Conservation (phyloP, 306 rosid genomes). For the Vigna nakashimae region DNA sequence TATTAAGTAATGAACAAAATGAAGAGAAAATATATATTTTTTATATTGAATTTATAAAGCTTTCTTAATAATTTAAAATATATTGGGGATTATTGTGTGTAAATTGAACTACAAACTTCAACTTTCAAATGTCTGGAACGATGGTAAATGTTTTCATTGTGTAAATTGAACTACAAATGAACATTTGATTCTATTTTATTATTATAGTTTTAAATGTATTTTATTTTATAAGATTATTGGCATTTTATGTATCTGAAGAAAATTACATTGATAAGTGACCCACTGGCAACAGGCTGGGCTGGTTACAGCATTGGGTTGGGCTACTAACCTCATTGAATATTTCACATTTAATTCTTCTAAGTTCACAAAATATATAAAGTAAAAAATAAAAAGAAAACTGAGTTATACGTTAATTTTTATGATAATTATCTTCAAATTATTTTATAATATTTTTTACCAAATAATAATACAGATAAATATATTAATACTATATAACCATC, state of each 20-base stretch:
- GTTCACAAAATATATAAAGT: neutral
- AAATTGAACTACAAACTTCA: neutral
- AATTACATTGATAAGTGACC: neutral
- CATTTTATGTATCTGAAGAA: neutral
- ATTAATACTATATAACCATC: too few relatives aligned
- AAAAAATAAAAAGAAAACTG: neutral
- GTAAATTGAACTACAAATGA: neutral
- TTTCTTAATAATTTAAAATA: neutral
- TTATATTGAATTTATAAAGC: neutral
- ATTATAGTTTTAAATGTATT: neutral
- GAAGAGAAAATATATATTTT: too few relatives aligned
- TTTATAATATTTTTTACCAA: too few relatives aligned
- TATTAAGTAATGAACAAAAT: too few relatives aligned
- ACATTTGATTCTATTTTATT: neutral
- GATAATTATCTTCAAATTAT: too few relatives aligned
- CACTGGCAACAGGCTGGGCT: too few relatives aligned
- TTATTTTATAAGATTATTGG: neutral
- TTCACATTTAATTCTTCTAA: neutral
- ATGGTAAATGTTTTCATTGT: neutral
- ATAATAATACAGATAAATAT: too few relatives aligned
- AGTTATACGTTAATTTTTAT: too few relatives aligned
- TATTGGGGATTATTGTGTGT: neutral
- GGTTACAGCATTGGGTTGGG: neutral
- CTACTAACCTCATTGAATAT: neutral
- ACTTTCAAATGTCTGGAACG: neutral